Evolutionary conservation across 2,329 filamentous ascomycete species (phyloP).

Genomic region (Phialophora chinensis): DNA sequence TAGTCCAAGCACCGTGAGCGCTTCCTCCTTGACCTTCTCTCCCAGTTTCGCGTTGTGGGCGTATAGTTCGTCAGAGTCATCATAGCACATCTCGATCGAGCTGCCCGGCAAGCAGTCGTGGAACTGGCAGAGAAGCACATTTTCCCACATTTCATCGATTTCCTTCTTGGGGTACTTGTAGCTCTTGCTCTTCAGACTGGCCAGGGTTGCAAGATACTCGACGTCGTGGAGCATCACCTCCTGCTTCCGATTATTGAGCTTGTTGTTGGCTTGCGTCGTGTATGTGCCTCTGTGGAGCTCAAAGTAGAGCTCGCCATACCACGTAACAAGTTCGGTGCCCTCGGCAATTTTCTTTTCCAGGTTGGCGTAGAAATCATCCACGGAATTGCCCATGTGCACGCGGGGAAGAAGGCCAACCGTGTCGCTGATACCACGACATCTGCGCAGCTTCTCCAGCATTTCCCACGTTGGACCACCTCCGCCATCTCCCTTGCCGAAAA

Average conservation of each 20-base stretch:
- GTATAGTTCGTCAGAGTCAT: conserved; percentile 92
- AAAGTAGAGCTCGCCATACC: conserved; percentile 98
- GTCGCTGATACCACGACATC: conserved; percentile 90
- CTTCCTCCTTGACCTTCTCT: conserved; percentile 71
- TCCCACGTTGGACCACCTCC: conserved; percentile 94
- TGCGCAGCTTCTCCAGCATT: conserved; percentile 90
- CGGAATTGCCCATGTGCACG: conserved; percentile 84
- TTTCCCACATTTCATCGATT: conserved; percentile 97
- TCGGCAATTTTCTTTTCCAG: conserved; percentile 76
- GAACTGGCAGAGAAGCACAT: conserved; percentile 90
- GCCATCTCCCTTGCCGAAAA: conserved; percentile 96
- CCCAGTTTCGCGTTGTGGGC: conserved; percentile 80
- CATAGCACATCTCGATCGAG: conserved; percentile 96
- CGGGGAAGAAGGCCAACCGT: conserved; percentile 81
- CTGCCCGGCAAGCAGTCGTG: conserved; percentile 96
- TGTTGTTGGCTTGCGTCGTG: conserved; percentile 97
- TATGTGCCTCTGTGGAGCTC: conserved; percentile 97
- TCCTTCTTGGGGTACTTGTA: conserved; percentile 94
- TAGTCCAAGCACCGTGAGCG: conserved; percentile 71
- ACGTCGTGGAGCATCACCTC: conserved; percentile 86
- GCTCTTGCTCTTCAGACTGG: conserved; percentile 71
- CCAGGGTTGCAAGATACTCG: conserved; percentile 84
- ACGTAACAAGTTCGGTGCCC: conserved; percentile 79
- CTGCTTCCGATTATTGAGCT: conserved; percentile 85
- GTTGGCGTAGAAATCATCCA: conserved; percentile 91